phyloP scores from a whole-genome alignment of 2,329 filamentous ascomycete genomes.

The Piedraia hortae region DNA sequence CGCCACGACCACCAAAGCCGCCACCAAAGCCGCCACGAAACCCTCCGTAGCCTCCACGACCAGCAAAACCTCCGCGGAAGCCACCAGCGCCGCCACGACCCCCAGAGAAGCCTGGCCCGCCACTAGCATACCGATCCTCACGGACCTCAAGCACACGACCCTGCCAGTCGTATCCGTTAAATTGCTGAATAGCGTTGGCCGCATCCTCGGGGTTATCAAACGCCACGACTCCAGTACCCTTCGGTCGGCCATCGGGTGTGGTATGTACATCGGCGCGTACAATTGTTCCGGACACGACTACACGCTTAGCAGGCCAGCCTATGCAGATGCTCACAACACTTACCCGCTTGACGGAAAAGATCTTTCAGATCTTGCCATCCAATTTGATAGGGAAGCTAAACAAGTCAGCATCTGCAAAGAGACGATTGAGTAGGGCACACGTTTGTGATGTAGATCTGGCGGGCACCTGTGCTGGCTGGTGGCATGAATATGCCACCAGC shows the following conservation, averaged over 20 bases:
- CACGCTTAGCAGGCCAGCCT: constrained; percentile 12
- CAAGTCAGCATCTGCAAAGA: constrained; percentile 1
- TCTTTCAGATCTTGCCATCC: constrained; percentile 99
- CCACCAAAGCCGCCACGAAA: constrained; percentile 19
- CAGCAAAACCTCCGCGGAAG: constrained; percentile 20
- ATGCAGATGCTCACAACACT: constrained; percentile 17
- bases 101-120: constrained; percentile 14
- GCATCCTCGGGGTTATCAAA: constrained; percentile 90
- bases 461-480: constrained; percentile 33
- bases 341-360: constrained; percentile 91
- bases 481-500: constrained; percentile 21
- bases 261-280: constrained; percentile 88
- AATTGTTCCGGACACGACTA: constrained; percentile 34
- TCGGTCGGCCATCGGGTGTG: constrained; percentile 73
- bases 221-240: constrained; percentile 88
- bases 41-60: constrained; percentile 25
- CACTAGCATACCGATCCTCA: constrained; percentile 72
- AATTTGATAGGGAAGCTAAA: constrained; percentile 80
- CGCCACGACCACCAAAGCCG: constrained; percentile 22
- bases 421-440: constrained; percentile 28
- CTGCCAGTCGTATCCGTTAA: constrained; percentile 98
- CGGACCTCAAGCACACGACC: constrained; percentile 79
- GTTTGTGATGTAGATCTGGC: constrained; percentile 94
- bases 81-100: constrained; percentile 24
- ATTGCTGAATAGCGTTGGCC: constrained; percentile 83